Base-by-base conservation (phyloP, 2,329 filamentous ascomycete species). In the Hypoxylon rubiginosum region DNA sequence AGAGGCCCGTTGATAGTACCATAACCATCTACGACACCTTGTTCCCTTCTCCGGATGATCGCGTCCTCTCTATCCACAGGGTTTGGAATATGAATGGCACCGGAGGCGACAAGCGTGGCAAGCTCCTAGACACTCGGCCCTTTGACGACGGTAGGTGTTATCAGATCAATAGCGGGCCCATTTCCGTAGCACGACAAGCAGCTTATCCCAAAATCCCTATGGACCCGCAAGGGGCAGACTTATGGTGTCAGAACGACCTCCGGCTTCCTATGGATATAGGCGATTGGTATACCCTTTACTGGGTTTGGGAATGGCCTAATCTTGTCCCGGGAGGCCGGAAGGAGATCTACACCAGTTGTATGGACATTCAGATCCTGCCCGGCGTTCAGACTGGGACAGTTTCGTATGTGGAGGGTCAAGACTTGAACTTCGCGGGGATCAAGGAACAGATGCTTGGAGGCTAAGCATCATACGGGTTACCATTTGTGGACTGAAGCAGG, bases 171-270 rank as follows among this genome's bases (percentile, higher is more conserved):
- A 24, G 43, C 15, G 43, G 43, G 10, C 19, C 43, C 2, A 46
- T 46, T 13, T 46, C 43, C 10, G 2, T 10, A 11, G 43, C 3
- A 24, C 43, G 43, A 1, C 43, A 46, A 17, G 7, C 2, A 24
- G 9, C 43, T 46, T 46, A 46, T 17, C 2, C 4, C 43, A 46
- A 46, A 13, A 11, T 24, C 4, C 43, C 43, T 24, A 8, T 13
- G 10, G 19, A 46, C 19, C 43, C 43, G 4, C 43, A 46, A 8
- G 43, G 43, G 43, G 43, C 43, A 2, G 43, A 46, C 43, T 8
- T 46, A 2, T 24, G 43, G 43, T 46, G 43, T 46, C 43, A 46
- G 19, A 46, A 46, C 10, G 43, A 46, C 21, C 43, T 46, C 17
- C 43, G 43, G 19, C 43, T 46, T 24, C 43, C 43, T 24, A 46